Conservation (phyloP, 192 early-diverging fungal genomes). For the Umbelopsis isabellina region DNA sequence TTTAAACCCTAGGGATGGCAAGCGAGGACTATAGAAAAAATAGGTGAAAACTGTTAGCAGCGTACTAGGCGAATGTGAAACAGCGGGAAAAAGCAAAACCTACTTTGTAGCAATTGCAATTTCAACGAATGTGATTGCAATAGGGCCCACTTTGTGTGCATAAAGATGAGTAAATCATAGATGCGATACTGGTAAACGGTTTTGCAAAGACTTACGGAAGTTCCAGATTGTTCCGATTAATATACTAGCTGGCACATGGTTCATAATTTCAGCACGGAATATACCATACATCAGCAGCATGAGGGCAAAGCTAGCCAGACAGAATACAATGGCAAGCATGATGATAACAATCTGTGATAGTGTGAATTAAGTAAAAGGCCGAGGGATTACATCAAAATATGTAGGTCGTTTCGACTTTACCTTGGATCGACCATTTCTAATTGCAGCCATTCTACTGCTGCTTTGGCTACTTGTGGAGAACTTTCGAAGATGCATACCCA, state of each 20-base stretch:
- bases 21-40: background rate
- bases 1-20: background rate
- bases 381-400: background rate
- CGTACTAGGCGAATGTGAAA: background rate
- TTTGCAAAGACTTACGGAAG: background rate
- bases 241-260: background rate
- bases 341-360: slow-evolving; percentile 2
- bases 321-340: background rate
- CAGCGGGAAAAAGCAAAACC: background rate
- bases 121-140: slow-evolving; percentile 1
- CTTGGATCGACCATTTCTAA: slow-evolving; percentile 30
- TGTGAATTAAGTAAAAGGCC: background rate
- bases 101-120: slow-evolving; percentile 14
- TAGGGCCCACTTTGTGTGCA: background rate
- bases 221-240: slow-evolving; percentile 3
- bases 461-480: slow-evolving; percentile 16
- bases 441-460: background rate
- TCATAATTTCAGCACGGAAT: background rate
- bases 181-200: too few species aligned
- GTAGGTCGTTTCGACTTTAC: background rate
- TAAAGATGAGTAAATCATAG: background rate
- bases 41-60: background rate
- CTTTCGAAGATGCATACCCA: slow-evolving; percentile 20
- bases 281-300: slow-evolving; percentile 19
- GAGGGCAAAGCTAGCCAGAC: background rate